Base-by-base conservation (phyloP, 2,329 filamentous ascomycete genomes). In the Chalara sp. region DNA sequence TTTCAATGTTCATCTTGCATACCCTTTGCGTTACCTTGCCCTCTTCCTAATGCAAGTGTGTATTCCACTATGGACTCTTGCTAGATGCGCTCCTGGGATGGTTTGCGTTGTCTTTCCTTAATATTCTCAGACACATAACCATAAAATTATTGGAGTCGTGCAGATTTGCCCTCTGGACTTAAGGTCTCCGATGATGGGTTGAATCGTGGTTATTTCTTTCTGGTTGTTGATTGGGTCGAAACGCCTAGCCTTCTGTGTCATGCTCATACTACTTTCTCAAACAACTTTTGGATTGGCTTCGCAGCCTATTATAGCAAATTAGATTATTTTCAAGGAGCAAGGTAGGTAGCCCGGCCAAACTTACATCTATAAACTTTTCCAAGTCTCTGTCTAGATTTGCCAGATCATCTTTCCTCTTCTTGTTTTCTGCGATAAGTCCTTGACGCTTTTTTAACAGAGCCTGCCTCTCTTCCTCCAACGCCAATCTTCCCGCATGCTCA, bases 321-420 rank as follows among this genome's bases (percentile, higher is more conserved):
- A 56, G 48, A 28, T 12, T 52, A 10, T 32, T 2, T 39, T 37
- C 4, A 37, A 37, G 37, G 35, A 32, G 7, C 3, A 29, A 2
- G 4, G 6, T 12, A 32, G 35, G 46, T 7, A 43, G 5, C 44
- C 32, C 21, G 21, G 8, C 4, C 33, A 40, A 12, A 72, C 85
- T 64, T 64, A 89, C 87, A 68, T 95, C 89, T 62, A 96, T 92
- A 65, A 96, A 96, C 63, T 88, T 91, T 71, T 97, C 93, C 51
- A 97, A 73, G 68, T 96, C 89, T 63, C 87, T 86, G 62, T 99
- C 93, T 54, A 99, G 72, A 63, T 87, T 96, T 21, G 87, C 90
- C 46, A 99, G 73, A 63, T 97, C 90, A 50, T 96, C 91, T 67
- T 95, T 96, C 58, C 92, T 81, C 70, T 89, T 89, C 71, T 95